Conservation (phyloP, 2,329 filamentous ascomycete genomes). For the Trichoderma sp. region DNA sequence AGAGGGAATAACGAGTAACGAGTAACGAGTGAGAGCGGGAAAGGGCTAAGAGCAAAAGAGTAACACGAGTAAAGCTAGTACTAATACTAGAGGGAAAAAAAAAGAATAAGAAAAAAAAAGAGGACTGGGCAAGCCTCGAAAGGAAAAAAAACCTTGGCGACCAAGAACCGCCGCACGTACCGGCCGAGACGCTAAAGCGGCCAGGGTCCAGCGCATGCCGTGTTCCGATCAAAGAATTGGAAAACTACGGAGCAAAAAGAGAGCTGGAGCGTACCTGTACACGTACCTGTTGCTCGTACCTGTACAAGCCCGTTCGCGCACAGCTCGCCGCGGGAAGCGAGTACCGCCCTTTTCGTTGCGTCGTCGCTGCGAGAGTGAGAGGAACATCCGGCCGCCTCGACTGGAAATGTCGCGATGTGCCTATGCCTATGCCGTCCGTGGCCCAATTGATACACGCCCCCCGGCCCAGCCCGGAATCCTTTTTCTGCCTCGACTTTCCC, state of each 20-base stretch:
- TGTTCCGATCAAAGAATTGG: slow-evolving; percentile 16
- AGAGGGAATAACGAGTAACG: background rate
- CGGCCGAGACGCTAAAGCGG: slow-evolving; percentile 16
- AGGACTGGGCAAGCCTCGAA: background rate
- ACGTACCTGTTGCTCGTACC: background rate
- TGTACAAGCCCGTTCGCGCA: background rate
- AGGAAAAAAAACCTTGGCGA: slow-evolving; percentile 5
- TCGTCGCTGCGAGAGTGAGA: background rate
- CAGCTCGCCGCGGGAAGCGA: slow-evolving; percentile 3
- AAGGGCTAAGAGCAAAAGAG: background rate
- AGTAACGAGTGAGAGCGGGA: background rate
- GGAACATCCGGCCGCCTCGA: background rate
- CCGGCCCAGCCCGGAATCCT: slow-evolving; percentile 12
- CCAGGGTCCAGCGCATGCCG: slow-evolving; percentile 20
- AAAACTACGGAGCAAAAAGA: background rate
- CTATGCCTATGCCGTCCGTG: background rate
- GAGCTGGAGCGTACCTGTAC: background rate
- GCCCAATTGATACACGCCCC: background rate
- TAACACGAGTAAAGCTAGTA: background rate
- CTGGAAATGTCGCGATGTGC: background rate
- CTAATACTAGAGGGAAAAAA: background rate
- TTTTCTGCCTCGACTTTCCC: slow-evolving; percentile 8
- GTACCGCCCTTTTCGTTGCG: background rate
- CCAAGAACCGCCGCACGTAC: slow-evolving; percentile 17
- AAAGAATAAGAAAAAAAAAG: background rate